Conservation (phyloP, 192 early-diverging fungal species). For the Radiomyces spectabilis region DNA sequence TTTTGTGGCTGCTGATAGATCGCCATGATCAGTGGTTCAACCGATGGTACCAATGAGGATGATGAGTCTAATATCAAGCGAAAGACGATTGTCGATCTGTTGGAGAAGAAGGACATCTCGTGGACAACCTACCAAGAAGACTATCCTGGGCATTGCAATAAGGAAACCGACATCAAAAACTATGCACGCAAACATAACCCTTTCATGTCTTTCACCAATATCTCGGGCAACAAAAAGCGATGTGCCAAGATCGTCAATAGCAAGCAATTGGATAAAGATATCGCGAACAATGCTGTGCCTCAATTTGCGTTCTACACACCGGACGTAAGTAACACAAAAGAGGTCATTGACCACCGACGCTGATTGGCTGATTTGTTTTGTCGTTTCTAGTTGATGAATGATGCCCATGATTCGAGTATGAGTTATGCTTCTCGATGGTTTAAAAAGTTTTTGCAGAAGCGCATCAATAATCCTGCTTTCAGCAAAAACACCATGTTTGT, state of each 20-base stretch:
- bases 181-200: conserved; percentile 66
- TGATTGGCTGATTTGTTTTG: too few species aligned
- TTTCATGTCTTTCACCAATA: conserved; percentile 51
- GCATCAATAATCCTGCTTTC: conserved; percentile 40
- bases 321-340: conserved; percentile 13
- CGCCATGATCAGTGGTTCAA: conserved; percentile 27
- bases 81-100: conserved; percentile 36
- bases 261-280: conserved; percentile 46
- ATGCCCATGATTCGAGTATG: conserved; percentile 45
- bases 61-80: conserved; percentile 29
- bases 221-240: conserved; percentile 42
- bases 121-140: conserved; percentile 57
- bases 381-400: conserved; percentile 38
- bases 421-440: conserved; percentile 41
- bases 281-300: conserved; percentile 38
- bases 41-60: conserved; percentile 30
- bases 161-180: background rate
- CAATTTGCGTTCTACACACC: conserved; percentile 48
- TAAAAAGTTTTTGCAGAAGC: conserved; percentile 42
- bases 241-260: conserved; percentile 57
- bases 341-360: too few species aligned
- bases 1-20: conserved; percentile 7
- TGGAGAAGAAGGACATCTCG: conserved; percentile 43
- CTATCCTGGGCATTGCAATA: conserved; percentile 33
- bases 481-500: conserved; percentile 37